Conservation (phyloP, 116 monocot species). For the Phalaenopsis hybrid region DNA sequence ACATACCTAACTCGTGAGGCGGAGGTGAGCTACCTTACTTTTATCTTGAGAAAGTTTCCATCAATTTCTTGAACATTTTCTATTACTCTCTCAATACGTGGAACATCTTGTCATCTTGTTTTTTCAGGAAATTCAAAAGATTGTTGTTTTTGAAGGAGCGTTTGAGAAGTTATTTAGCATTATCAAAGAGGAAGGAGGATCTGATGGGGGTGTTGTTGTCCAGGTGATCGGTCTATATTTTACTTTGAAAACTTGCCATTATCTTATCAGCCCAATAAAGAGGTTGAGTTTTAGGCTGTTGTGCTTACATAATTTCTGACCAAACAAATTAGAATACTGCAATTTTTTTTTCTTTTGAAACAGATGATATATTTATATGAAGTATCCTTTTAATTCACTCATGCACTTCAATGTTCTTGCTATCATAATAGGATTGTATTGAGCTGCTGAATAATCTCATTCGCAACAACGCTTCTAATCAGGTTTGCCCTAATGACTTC, state of each 20-base stretch:
- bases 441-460: conserved; percentile 94
- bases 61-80: neutral
- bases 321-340: neutral
- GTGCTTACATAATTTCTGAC: conserved; percentile 5
- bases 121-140: conserved; percentile 97
- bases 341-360: neutral
- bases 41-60: conserved; percentile 1
- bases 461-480: conserved; percentile 80
- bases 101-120: neutral
- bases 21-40: conserved; percentile 29
- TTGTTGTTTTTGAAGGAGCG: conserved; percentile 96
- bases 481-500: conserved; percentile 35
- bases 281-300: neutral
- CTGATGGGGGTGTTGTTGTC: conserved; percentile 99
- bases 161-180: conserved; percentile 99
- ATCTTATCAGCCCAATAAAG: neutral
- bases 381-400: neutral
- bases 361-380: neutral
- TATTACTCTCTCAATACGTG: neutral
- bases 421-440: conserved; percentile 71
- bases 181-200: conserved; percentile 94
- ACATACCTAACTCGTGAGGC: conserved; percentile 87
- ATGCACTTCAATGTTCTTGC: neutral
- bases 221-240: conserved; percentile 52
- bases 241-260: neutral